Evolutionary conservation across 2,329 filamentous ascomycete genomes (phyloP).

Genomic region (Stachybotrys elegans): DNA sequence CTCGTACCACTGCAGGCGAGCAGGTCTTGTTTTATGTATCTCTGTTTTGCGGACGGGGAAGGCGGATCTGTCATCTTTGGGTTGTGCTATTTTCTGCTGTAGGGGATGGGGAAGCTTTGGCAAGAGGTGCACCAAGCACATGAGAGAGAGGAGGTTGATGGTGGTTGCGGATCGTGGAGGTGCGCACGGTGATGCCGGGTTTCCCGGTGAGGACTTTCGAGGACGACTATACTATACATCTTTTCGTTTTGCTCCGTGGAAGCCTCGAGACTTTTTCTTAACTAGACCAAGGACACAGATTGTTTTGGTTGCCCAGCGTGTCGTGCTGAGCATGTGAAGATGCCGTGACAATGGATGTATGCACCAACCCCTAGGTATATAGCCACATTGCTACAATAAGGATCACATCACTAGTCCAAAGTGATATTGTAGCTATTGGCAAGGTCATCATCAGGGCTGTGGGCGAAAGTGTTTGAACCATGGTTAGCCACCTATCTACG

Average conservation of each 20-base stretch:
- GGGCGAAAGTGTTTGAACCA: too few relatives aligned
- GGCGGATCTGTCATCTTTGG: constrained; percentile 26
- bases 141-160: constrained; percentile 14
- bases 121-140: too few relatives aligned
- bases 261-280: constrained; percentile 23
- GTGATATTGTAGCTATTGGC: too few relatives aligned
- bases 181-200: constrained; percentile 15
- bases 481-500: too few relatives aligned
- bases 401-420: too few relatives aligned
- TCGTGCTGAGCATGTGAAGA: too few relatives aligned
- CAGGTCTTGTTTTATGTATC: constrained; percentile 30
- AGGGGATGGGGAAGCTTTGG: too few relatives aligned
- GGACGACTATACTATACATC: constrained; percentile 43
- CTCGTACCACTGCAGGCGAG: constrained; percentile 24
- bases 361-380: too few relatives aligned
- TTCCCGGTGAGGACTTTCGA: constrained; percentile 18
- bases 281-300: neutral
- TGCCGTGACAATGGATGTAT: too few relatives aligned
- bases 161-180: constrained; percentile 14
- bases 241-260: constrained; percentile 37
- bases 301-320: neutral
- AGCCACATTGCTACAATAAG: too few relatives aligned
- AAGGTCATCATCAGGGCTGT: too few relatives aligned
- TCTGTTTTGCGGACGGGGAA: constrained; percentile 23
- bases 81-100: constrained; percentile 21